These are phyloP conservation scores for Candida hungchunana DNA, from an alignment of 805 yeast species.

Conservation along the genomic window DNA sequence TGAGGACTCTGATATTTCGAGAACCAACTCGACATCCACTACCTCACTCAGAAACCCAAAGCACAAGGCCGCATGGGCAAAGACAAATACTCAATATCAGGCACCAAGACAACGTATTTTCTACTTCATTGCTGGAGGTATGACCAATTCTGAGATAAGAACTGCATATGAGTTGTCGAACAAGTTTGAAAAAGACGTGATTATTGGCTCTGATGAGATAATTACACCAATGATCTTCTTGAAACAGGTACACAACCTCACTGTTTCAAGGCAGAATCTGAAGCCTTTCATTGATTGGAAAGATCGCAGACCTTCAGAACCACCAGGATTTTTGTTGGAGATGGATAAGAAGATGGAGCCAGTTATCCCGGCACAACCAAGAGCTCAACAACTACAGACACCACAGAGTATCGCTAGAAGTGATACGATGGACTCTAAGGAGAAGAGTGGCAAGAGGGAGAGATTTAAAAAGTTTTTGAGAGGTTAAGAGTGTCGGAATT, in stretches of 20 bases:
- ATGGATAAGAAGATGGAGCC: conserved; percentile 25
- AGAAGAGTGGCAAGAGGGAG: conserved; percentile 41
- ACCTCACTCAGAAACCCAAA: conserved; percentile 63
- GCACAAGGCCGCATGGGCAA: conserved; percentile 77
- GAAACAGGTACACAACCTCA: conserved; percentile 34
- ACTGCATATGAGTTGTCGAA: conserved; percentile 67
- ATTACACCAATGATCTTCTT: conserved; percentile 47
- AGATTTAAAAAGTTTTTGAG: conserved; percentile 45
- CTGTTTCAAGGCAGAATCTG: conserved; percentile 36
- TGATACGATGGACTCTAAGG: conserved; percentile 12
- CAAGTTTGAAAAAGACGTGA: conserved; percentile 63
- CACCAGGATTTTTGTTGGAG: conserved; percentile 43
- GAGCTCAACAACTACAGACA: conserved; percentile 3
- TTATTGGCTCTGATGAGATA: conserved; percentile 76
- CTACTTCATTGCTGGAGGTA: conserved; percentile 85
- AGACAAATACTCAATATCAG: conserved; percentile 31
- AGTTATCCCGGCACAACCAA: conserved; percentile 9
- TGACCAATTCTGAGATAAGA: conserved; percentile 77
- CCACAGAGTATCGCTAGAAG: not conserved
- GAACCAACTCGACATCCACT: conserved; percentile 32
- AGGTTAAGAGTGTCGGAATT: too few relatives aligned
- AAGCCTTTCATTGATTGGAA: conserved; percentile 36
- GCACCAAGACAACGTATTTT: conserved; percentile 63
- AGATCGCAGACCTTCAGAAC: conserved; percentile 30
- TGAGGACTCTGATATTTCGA: conserved; percentile 31